Base-by-base conservation (phyloP, 139 green algal genomes). In the Picochlorum sp. region DNA sequence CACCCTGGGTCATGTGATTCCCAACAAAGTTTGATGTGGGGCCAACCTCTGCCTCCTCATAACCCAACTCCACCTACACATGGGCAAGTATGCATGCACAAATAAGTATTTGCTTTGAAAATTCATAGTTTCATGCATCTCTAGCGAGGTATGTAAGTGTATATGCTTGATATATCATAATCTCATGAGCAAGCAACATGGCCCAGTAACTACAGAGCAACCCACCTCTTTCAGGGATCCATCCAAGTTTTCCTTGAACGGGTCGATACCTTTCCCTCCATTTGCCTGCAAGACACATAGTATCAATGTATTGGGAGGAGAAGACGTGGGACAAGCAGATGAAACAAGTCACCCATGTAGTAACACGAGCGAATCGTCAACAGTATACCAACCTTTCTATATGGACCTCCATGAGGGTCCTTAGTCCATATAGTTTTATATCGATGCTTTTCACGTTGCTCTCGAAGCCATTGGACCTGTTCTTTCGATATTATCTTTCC, bases 21-120 rank as follows among this genome's bases (percentile, higher is more conserved):
- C 87, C 87, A 47, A 94, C 87, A 62, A 94, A 90, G 72, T 94
- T 94, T 61, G 83, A 86, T 28, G 87, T 94, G 2, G 76, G 83
- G 0, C 87, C 86, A 2, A 61, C 31, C 41, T 84, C 54, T 8
- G 86, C 74, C 20, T 68, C 76, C 57, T 93, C 83, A 60, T 90
- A 90, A 0, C 86, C 86, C 11, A 74, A 69, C 11, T 76, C 69
- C 3, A 37, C 30, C 74, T 81, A 49, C 30, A 49, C 30, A 5
- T n/a, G 55, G 10, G 38, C 34, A 51, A 45, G 63, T 6, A 16
- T 63, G 6, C 21, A 30, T 30, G 28, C 28, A 30, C 4, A 30
- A 30, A 30, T 30, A 7, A 30, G 28, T 30, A 30, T 30, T 30
- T 30, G 28, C 28, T 30, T 30, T 30, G 4, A 1, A 4, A 30